Percentiles rank a stretch among this genome's conserved stretches.
These are phyloP conservation scores for Brassica juncea DNA, from an alignment of 345 rosid genomes.

Conservation along the genomic window DNA sequence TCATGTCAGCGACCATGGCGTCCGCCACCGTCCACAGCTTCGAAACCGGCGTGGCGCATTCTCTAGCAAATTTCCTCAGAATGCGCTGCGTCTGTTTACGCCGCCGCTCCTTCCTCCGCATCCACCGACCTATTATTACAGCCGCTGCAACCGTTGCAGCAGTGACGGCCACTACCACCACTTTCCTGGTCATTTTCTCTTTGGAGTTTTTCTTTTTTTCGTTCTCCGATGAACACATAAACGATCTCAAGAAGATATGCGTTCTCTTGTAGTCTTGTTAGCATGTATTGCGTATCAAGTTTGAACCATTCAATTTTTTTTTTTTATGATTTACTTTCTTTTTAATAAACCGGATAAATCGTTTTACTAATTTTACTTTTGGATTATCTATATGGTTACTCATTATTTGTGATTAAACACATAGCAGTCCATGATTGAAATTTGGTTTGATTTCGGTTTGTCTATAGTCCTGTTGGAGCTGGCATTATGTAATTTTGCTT, in stretches of 20 bases:
- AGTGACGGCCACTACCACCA: conserved; percentile 34
- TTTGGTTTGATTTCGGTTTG: neutral
- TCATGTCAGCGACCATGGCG: conserved; percentile 48
- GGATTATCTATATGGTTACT: neutral
- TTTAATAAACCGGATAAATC: neutral
- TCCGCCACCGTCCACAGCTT: conserved; percentile 57
- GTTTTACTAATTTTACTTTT: neutral
- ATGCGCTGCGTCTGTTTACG: conserved; percentile 48
- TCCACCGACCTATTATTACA: conserved; percentile 35
- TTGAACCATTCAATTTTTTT: conserved; percentile 30
- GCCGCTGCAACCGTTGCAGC: conserved; percentile 39
- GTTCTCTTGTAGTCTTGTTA: conserved; percentile 26
- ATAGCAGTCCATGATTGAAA: too few relatives aligned
- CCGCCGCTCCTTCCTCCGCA: conserved; percentile 42
- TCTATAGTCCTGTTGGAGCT: neutral
- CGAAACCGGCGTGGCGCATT: conserved; percentile 62
- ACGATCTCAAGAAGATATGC: conserved; percentile 2
- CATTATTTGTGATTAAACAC: neutral
- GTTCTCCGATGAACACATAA: neutral
- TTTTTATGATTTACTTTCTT: neutral
- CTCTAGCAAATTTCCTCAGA: conserved; percentile 51
- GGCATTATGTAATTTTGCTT: neutral
- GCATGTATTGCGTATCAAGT: conserved; percentile 29
- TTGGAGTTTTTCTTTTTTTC: neutral
- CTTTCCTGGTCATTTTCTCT: conserved; percentile 38